A percentile compares a stretch with the other conserved stretches of the same genome.
These are phyloP conservation scores for Avena sativa DNA, from an alignment of 176 grass and related monocot species.

Conservation along the genomic window DNA sequence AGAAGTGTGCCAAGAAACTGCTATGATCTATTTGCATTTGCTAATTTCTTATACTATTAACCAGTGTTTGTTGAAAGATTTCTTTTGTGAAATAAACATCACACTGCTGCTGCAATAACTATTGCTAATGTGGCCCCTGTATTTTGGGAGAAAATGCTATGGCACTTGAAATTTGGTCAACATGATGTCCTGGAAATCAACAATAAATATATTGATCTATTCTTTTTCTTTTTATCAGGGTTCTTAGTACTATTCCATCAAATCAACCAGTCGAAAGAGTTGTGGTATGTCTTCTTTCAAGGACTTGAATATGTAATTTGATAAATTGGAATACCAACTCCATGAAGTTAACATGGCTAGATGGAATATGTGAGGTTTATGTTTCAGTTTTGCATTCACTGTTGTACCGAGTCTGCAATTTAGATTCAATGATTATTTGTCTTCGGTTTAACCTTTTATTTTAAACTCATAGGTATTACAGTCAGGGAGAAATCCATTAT, in stretches of 20 bases:
- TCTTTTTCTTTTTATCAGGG: slow-evolving; percentile 52
- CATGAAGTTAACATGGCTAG: not conserved
- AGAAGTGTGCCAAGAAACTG: not conserved
- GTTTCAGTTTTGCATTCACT: not conserved
- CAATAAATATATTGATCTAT: not conserved
- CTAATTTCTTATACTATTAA: too few species aligned
- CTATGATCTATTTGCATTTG: too few species aligned
- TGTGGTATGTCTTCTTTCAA: slow-evolving; percentile 64
- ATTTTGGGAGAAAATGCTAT: not conserved
- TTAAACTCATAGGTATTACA: slow-evolving; percentile 76
- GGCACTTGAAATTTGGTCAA: not conserved
- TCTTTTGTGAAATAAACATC: slow-evolving; percentile 5
- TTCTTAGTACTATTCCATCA: slow-evolving; percentile 83
- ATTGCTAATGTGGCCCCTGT: not conserved
- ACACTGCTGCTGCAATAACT: not conserved
- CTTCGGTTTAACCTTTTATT: slow-evolving; percentile 36
- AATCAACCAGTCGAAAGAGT: slow-evolving; percentile 86
- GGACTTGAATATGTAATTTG: not conserved
- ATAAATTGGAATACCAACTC: not conserved
- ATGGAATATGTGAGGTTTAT: slow-evolving; percentile 25
- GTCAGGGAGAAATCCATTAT: slow-evolving; percentile 82
- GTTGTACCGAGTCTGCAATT: not conserved
- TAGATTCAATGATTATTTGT: slow-evolving; percentile 5
- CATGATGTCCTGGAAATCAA: not conserved
- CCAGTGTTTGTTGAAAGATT: not conserved